Base-by-base conservation (phyloP, 2,329 filamentous ascomycete genomes). In the Cercospora sojina region DNA sequence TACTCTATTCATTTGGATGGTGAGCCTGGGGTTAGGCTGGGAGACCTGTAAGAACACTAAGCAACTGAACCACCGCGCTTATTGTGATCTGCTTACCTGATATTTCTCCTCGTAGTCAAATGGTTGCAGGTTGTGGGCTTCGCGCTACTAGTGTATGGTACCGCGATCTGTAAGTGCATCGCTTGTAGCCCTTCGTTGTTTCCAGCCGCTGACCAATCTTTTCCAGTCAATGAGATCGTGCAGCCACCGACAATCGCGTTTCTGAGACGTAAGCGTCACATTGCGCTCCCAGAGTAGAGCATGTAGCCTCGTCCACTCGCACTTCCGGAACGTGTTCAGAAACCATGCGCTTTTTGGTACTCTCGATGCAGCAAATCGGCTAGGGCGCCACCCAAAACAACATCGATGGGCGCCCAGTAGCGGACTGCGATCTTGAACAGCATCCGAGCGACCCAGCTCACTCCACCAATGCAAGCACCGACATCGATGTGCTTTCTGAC, bases 1-100 rank as follows among this genome's bases (percentile, higher is more conserved):
- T 47, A 99, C 95, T 0, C 86, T 99, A 1, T 98, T 99, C 81
- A 98, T 99, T 80, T 99, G 95, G 95, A 86, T 99, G 29, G 91
- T 97, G 13, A 96, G 92, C 18, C 86, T 99, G 4, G 92, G 91
- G 3, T 86, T 99, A 2, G 93, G 93, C 67, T 99, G 95, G 95
- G 95, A 99, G 81, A 89, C 88, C 0, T 98, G 99, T 86, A 98
- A 98, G 81, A 41, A 8, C 12, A 31, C 38, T 55, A 8, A 27
- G 32, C 18, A 31, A 7, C 20, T 38, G 20, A 10, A 10, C 5
- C 20, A 2, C 20, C n/a, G 18, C 20, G 16, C 7, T 51, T 27
- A 25, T 25, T 53, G 29, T 20, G 8, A 57, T 27, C n/a, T 10
- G 35, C n/a, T 25, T 13, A 55, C 43, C 49, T 62, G 43, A 47